These are phyloP conservation scores for Stellera chamaejasme DNA, from an alignment of 345 rosid species.

Conservation along the genomic window DNA sequence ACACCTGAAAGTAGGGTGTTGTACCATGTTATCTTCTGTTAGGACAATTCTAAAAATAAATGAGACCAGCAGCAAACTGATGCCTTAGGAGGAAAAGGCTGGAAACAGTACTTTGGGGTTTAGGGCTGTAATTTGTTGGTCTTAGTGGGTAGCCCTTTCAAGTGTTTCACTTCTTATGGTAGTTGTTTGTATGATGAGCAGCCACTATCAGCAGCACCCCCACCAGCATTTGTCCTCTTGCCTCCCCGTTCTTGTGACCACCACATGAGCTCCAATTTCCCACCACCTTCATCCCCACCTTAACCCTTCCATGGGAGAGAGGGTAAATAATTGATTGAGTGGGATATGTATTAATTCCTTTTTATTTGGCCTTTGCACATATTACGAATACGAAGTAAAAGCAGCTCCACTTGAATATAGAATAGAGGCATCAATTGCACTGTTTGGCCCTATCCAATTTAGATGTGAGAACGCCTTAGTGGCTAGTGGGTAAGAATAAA, in stretches of 20 bases:
- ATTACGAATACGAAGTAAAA: too few species aligned
- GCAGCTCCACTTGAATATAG: too few species aligned
- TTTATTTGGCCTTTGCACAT: too few species aligned
- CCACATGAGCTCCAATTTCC: constrained; percentile 8
- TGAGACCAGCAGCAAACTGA: constrained; percentile 9
- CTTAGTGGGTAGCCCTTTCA: constrained; percentile 30
- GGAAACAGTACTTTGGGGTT: constrained; percentile 9
- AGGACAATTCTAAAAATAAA: constrained; percentile 12
- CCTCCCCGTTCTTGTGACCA: constrained; percentile 25
- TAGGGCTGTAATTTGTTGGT: not conserved
- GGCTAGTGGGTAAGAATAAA: too few species aligned
- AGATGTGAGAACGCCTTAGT: too few species aligned
- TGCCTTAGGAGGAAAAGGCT: constrained; percentile 14
- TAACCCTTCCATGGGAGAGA: too few species aligned
- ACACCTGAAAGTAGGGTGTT: constrained; percentile 14
- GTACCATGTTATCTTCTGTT: constrained; percentile 10
- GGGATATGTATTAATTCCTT: too few species aligned
- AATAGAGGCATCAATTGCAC: too few species aligned
- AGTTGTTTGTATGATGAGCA: constrained; percentile 30
- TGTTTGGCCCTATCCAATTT: too few species aligned
- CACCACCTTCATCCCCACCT: too few species aligned
- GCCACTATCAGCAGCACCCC: constrained; percentile 58
- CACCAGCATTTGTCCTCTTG: constrained; percentile 56
- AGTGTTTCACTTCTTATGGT: constrained; percentile 22
- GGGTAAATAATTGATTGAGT: too few species aligned